Evolutionary conservation across 495 filamentous ascomycete genomes (phyloP).

Genomic region (Bacidia rubella): DNA sequence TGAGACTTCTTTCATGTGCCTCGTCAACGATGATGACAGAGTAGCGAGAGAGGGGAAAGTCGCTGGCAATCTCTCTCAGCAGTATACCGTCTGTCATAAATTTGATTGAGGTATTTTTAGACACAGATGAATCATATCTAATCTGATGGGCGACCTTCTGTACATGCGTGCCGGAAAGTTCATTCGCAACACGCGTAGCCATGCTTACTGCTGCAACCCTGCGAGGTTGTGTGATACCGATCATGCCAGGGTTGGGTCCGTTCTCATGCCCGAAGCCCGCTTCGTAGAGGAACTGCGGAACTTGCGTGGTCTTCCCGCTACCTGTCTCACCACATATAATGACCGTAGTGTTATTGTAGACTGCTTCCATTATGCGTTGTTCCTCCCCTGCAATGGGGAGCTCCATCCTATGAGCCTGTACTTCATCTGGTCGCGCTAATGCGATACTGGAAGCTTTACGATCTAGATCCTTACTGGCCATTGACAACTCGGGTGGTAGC

Average conservation of each 20-base stretch:
- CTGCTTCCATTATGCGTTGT: conserved; percentile 96
- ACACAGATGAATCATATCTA: conserved; percentile 75
- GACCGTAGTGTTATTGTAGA: conserved; percentile 72
- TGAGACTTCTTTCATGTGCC: conserved; percentile 92
- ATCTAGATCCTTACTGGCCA: conserved; percentile 40
- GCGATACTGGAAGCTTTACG: conserved; percentile 66
- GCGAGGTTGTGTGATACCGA: conserved; percentile 88
- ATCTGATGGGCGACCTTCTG: conserved; percentile 85
- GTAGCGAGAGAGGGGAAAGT: conserved; percentile 86
- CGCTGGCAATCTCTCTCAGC: conserved; percentile 77
- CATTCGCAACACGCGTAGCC: conserved; percentile 79
- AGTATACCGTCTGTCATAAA: conserved; percentile 99
- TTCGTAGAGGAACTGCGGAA: conserved; percentile 92
- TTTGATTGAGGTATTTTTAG: conserved; percentile 81
- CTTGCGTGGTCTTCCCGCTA: conserved; percentile 93
- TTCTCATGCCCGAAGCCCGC: conserved; percentile 73
- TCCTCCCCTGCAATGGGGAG: conserved; percentile 89
- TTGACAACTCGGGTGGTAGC: conserved; percentile 57
- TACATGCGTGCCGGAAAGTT: conserved; percentile 50
- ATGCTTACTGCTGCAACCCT: conserved; percentile 90
- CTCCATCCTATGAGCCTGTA: conserved; percentile 64
- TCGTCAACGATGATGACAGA: conserved; percentile 92
- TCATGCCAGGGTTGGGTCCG: conserved; percentile 74
- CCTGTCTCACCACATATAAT: conserved; percentile 95
- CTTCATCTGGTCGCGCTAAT: conserved; percentile 55